phyloP scores from a whole-genome alignment of 441 rosid species.

The Corymbia calophylla region DNA sequence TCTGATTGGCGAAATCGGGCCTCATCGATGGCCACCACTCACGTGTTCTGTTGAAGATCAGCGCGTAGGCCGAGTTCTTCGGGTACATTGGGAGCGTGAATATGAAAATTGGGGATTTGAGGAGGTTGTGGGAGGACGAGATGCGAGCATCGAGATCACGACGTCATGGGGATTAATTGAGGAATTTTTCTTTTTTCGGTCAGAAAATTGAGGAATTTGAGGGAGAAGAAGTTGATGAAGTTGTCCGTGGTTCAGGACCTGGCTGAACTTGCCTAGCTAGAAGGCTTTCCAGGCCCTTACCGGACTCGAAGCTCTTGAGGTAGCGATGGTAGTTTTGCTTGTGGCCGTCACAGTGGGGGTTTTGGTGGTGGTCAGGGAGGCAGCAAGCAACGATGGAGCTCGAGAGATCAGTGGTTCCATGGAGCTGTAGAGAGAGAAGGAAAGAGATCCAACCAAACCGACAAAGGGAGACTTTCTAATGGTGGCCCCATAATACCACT shows the following conservation, averaged over 20 bases:
- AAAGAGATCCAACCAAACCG: accelerated
- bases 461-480: accelerated
- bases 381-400: background rate
- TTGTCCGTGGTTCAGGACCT: slow-evolving; percentile 62
- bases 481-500: background rate
- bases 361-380: background rate
- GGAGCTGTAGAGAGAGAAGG: background rate
- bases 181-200: accelerated
- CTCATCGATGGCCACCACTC: slow-evolving; percentile 44
- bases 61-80: slow-evolving; percentile 65
- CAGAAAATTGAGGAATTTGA: slow-evolving; percentile 13
- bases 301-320: slow-evolving; percentile 69
- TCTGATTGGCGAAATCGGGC: slow-evolving; percentile 75
- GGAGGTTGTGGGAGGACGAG: slow-evolving; percentile 36
- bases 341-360: accelerated
- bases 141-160: slow-evolving; percentile 37
- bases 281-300: slow-evolving; percentile 76
- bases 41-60: slow-evolving; percentile 11
- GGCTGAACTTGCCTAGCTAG: slow-evolving; percentile 79
- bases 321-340: slow-evolving; percentile 3
- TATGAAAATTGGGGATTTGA: slow-evolving; percentile 67
- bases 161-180: slow-evolving; percentile 20
- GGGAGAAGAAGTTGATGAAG: slow-evolving; percentile 57
- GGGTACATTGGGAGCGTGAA: slow-evolving; percentile 57
- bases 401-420: background rate